Conservation (phyloP, 2,329 filamentous ascomycete species). For the Meredithiella fracta region DNA sequence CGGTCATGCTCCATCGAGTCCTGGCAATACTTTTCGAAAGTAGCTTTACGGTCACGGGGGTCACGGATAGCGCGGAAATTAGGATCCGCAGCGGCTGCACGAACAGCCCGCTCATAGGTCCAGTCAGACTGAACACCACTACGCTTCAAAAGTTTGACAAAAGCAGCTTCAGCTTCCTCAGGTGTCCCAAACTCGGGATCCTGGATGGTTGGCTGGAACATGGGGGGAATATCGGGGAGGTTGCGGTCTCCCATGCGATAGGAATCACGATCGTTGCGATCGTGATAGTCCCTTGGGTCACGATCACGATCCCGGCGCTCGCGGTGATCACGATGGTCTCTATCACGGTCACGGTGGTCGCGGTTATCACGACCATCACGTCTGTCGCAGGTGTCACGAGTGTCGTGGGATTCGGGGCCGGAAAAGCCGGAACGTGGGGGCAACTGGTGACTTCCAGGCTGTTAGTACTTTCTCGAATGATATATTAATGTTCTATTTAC, state of each 20-base stretch:
- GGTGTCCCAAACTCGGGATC: constrained; percentile 64
- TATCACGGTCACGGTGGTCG: constrained; percentile 17
- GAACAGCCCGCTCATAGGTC: constrained; percentile 82
- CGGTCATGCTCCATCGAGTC: constrained; percentile 86
- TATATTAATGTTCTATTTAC: background rate
- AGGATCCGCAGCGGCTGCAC: constrained; percentile 70
- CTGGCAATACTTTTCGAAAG: constrained; percentile 88
- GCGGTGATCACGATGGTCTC: constrained; percentile 22
- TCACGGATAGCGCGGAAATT: constrained; percentile 89
- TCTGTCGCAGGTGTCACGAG: constrained; percentile 18
- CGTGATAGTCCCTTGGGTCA: constrained; percentile 21
- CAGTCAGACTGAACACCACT: constrained; percentile 79
- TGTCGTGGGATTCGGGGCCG: constrained; percentile 17
- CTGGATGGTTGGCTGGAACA: constrained; percentile 41
- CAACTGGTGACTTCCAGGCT: constrained; percentile 22
- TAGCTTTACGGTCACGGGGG: constrained; percentile 72
- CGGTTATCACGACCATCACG: constrained; percentile 12
- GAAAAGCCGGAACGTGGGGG: constrained; percentile 26
- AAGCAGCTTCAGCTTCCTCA: constrained; percentile 85
- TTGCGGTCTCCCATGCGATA: background rate
- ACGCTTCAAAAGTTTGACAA: constrained; percentile 74
- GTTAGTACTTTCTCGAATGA: background rate
- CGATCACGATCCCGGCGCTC: constrained; percentile 15
- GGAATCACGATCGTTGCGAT: constrained; percentile 20
- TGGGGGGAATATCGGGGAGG: constrained; percentile 2